Percentiles rank a stretch among this genome's conserved stretches.
phyloP scores from a whole-genome alignment of 495 filamentous ascomycete species.

The Beverwykella pulmonaria region DNA sequence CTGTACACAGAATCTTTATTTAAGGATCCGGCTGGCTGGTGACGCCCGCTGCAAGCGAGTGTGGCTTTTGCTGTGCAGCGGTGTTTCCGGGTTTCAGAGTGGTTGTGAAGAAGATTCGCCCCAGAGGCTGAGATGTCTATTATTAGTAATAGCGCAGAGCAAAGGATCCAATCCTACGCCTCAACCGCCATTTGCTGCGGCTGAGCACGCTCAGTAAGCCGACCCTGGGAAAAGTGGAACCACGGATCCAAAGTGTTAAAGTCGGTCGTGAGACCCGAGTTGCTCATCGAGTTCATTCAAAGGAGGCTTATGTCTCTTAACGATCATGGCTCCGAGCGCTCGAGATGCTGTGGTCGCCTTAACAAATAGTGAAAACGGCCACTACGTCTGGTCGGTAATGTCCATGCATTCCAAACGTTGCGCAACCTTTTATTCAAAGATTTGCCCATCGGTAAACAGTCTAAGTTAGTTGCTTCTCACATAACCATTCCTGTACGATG shows the following conservation, averaged over 20 bases:
- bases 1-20: neutral
- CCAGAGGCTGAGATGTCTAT: constrained; percentile 15
- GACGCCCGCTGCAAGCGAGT: neutral
- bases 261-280: neutral
- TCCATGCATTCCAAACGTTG: too few species aligned
- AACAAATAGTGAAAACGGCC: too few species aligned
- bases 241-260: neutral
- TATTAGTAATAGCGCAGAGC: neutral
- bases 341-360: neutral
- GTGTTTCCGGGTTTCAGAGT: neutral
- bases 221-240: neutral
- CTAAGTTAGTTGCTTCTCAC: too few species aligned
- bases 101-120: neutral
- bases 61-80: neutral
- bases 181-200: neutral
- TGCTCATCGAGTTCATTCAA: neutral
- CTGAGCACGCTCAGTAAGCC: constrained; percentile 13
- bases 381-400: too few species aligned
- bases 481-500: neutral
- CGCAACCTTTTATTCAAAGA: too few species aligned
- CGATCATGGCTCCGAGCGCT: neutral
- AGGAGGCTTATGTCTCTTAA: neutral
- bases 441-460: too few species aligned
- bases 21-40: neutral
- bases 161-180: neutral